A percentile compares a stretch with the other conserved stretches of the same genome.
Conservation (phyloP, 805 yeast genomes). For the Candida ponderosae region DNA sequence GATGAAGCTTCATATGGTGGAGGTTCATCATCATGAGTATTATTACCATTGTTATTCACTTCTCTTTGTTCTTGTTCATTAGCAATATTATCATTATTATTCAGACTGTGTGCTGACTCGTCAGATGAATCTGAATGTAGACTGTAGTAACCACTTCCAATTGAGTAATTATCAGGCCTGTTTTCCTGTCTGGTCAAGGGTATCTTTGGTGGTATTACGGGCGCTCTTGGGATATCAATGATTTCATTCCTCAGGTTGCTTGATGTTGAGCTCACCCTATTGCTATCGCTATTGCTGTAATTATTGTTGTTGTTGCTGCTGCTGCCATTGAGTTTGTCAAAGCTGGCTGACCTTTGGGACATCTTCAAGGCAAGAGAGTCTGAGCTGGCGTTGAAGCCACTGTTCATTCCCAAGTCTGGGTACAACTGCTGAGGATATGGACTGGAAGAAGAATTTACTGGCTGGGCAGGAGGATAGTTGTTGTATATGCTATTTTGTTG, state of each 20-base stretch:
- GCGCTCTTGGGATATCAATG: constrained; percentile 1
- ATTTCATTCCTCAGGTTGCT: neutral
- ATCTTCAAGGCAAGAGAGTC: neutral
- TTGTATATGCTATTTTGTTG: too few species aligned
- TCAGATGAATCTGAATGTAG: neutral
- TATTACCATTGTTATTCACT: neutral
- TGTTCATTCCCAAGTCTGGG: neutral
- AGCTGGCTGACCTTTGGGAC: neutral
- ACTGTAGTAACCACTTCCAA: neutral
- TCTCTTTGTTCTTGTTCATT: too few species aligned
- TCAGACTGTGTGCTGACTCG: neutral
- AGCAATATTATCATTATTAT: neutral
- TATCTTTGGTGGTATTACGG: constrained; percentile 2
- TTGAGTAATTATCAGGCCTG: neutral
- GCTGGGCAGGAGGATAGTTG: too few species aligned
- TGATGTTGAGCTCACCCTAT: neutral
- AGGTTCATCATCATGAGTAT: neutral
- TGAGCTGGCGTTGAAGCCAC: neutral
- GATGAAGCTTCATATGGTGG: constrained; percentile 3
- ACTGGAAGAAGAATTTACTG: too few species aligned
- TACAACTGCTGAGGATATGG: too few species aligned
- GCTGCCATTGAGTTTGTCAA: neutral
- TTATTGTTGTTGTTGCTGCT: neutral
- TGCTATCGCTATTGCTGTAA: neutral
- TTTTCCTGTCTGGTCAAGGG: neutral